These are phyloP conservation scores for Petunia axillaris DNA, from an alignment of 257 asterid species.

Conservation along the genomic window DNA sequence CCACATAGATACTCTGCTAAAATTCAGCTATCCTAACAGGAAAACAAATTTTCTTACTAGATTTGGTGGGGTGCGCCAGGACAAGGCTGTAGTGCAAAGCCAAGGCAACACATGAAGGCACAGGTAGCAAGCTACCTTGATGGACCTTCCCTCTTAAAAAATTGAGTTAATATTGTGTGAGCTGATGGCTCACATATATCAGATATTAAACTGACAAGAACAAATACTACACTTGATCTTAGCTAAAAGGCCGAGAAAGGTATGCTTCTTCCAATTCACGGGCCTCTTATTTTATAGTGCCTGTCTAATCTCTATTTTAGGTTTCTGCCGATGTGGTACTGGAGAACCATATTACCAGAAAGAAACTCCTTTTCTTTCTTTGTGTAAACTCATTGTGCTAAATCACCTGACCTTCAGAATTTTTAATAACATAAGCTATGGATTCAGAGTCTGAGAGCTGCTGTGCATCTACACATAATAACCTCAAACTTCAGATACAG, in stretches of 20 bases:
- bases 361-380: not conserved
- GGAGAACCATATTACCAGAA: no score
- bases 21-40: no score
- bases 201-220: constrained; percentile 48
- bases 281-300: not conserved
- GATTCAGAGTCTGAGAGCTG: no score
- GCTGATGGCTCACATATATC: constrained; percentile 36
- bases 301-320: no score
- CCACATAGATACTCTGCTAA: no score
- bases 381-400: not conserved
- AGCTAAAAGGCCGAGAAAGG: constrained; percentile 53
- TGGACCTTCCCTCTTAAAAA: constrained; percentile 31
- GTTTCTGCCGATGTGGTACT: not conserved
- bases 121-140: constrained; percentile 22
- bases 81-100: constrained; percentile 1
- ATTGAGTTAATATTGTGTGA: constrained; percentile 38
- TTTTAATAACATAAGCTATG: no score
- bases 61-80: constrained; percentile 28
- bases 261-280: not conserved
- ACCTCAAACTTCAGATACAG: no score
- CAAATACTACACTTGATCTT: constrained; percentile 50
- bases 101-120: not conserved
- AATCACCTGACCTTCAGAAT: no score
- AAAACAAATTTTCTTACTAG: not conserved
- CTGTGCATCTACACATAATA: no score